phyloP scores from a whole-genome alignment of 768 basidiomycete species.

The Ephemerocybe angulata region DNA sequence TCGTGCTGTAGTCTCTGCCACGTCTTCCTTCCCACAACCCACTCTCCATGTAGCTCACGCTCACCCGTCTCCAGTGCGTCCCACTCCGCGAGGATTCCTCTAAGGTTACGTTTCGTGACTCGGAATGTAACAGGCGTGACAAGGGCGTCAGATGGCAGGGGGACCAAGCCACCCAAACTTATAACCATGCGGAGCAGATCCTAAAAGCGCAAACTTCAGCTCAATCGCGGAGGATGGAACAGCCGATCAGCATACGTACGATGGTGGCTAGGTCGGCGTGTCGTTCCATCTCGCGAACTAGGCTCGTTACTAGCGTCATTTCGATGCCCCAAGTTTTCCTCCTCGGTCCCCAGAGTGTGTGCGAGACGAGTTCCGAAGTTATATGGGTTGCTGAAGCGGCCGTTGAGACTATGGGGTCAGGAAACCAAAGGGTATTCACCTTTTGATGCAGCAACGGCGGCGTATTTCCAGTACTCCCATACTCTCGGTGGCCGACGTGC shows the following conservation, averaged over 20 bases:
- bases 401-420: not conserved
- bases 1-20: slow-evolving; percentile 87
- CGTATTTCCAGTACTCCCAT: slow-evolving; percentile 73
- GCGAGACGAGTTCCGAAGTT: slow-evolving; percentile 67
- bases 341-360: slow-evolving; percentile 84
- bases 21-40: slow-evolving; percentile 90
- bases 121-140: slow-evolving; percentile 92
- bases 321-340: slow-evolving; percentile 91
- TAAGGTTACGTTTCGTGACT: slow-evolving; percentile 66
- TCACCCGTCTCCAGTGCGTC: slow-evolving; percentile 74
- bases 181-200: slow-evolving; percentile 59
- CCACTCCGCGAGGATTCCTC: slow-evolving; percentile 73
- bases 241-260: slow-evolving; percentile 36
- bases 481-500: slow-evolving; percentile 53
- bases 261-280: slow-evolving; percentile 85
- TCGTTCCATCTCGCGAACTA: slow-evolving; percentile 79
- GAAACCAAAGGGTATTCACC: slow-evolving; percentile 34
- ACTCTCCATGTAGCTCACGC: slow-evolving; percentile 88
- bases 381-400: slow-evolving; percentile 38
- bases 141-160: slow-evolving; percentile 87
- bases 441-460: slow-evolving; percentile 61
- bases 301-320: slow-evolving; percentile 84
- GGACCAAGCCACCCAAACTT: slow-evolving; percentile 75
- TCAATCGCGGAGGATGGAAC: not conserved
- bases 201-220: slow-evolving; percentile 22